phyloP scores from a whole-genome alignment of 495 filamentous ascomycete genomes.

The Talaromyces ruber region DNA sequence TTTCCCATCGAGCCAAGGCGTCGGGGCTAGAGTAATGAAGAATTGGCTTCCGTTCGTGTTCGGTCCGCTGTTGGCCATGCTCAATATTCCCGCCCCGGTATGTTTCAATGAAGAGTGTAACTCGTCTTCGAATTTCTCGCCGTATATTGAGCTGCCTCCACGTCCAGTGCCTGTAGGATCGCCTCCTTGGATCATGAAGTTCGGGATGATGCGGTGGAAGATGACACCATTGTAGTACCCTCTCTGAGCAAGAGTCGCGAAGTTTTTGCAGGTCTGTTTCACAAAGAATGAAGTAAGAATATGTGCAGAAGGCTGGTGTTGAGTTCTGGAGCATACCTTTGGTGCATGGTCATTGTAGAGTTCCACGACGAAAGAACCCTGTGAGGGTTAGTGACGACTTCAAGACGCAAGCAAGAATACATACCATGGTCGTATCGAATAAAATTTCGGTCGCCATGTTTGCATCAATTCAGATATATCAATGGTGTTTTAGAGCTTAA shows the following conservation, averaged over 20 bases:
- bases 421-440: slow-evolving; percentile 80
- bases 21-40: slow-evolving; percentile 91
- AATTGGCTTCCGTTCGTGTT: slow-evolving; percentile 86
- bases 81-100: slow-evolving; percentile 86
- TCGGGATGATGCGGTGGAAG: slow-evolving; percentile 92
- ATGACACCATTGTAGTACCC: slow-evolving; percentile 80
- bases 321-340: slow-evolving; percentile 34
- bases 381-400: slow-evolving; percentile 12
- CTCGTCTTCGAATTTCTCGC: slow-evolving; percentile 93
- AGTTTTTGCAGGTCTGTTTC: slow-evolving; percentile 76
- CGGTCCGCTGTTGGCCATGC: slow-evolving; percentile 92
- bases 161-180: slow-evolving; percentile 95
- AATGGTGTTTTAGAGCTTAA: background rate
- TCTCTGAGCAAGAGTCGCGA: slow-evolving; percentile 63
- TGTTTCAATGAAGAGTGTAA: slow-evolving; percentile 71
- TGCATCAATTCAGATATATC: background rate
- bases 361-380: slow-evolving; percentile 81
- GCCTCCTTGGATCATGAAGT: slow-evolving; percentile 96
- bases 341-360: slow-evolving; percentile 80
- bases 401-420: background rate
- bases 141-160: slow-evolving; percentile 84
- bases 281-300: slow-evolving; percentile 12
- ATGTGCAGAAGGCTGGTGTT: background rate
- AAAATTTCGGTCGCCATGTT: slow-evolving; percentile 67
- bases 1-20: slow-evolving; percentile 95